Conservation (phyloP, 495 filamentous ascomycete species). For the Neurospora sp. region DNA sequence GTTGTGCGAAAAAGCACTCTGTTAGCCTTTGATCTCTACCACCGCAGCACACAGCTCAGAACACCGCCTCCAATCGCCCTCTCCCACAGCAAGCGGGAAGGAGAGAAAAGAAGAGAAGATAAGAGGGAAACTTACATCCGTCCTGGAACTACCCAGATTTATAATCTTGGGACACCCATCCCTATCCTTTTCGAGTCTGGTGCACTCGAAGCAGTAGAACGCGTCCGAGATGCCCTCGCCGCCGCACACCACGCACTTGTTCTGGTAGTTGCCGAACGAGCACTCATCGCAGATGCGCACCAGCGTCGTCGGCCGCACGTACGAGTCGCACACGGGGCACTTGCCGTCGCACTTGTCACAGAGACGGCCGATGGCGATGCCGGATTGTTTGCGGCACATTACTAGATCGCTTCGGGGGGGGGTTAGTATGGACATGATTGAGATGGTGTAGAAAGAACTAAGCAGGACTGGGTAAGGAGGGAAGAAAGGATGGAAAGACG, state of each 20-base stretch:
- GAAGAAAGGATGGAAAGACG: conserved; percentile 1
- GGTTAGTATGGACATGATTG: neutral
- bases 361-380: conserved; percentile 95
- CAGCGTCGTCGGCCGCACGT: conserved; percentile 94
- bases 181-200: conserved; percentile 89
- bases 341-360: conserved; percentile 99
- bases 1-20: neutral
- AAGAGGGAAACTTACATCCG: conserved; percentile 58
- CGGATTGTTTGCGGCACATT: conserved; percentile 98
- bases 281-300: conserved; percentile 99
- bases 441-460: neutral
- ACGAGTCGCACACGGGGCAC: conserved; percentile 97
- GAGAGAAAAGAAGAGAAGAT: neutral
- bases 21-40: conserved; percentile 15
- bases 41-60: neutral
- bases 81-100: neutral
- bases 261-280: conserved; percentile 99
- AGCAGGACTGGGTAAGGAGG: neutral
- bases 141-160: conserved; percentile 88
- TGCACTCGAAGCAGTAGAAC: conserved; percentile 99
- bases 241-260: conserved; percentile 98
- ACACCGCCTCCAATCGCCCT: neutral
- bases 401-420: conserved; percentile 69
- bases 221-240: conserved; percentile 97
- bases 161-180: conserved; percentile 99